Conservation (phyloP, 306 rosid species). For the Quercus cerris region DNA sequence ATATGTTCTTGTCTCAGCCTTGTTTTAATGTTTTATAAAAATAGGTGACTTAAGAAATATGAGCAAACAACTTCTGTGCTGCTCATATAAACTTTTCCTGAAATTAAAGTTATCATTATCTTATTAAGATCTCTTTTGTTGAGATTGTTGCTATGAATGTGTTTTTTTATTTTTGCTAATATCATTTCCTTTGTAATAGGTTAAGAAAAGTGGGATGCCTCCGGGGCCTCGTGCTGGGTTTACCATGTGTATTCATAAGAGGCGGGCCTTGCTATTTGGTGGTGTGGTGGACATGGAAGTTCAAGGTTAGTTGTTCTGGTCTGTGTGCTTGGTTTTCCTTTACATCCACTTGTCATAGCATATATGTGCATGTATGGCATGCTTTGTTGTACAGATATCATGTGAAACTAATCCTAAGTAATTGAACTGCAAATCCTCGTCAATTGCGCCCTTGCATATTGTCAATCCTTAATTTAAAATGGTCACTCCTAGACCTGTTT, state of each 20-base stretch:
- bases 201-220: conserved; percentile 97
- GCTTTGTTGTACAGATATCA: not conserved
- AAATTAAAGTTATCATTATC: not conserved
- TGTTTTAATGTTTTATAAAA: not conserved
- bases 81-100: not conserved
- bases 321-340: conserved; percentile 2
- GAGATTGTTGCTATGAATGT: not conserved
- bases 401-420: not conserved
- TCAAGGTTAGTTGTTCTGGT: conserved; percentile 52
- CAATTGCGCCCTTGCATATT: not conserved
- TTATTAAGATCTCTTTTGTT: not conserved
- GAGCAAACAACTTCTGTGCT: not conserved
- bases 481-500: not conserved
- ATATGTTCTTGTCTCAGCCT: not conserved
- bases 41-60: not conserved
- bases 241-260: conserved; percentile 93
- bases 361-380: not conserved
- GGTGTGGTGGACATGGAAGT: conserved; percentile 99
- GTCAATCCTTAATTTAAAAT: not conserved
- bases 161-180: not conserved
- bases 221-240: conserved; percentile 99
- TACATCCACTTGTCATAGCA: not conserved
- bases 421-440: not conserved
- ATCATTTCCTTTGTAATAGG: conserved; percentile 46
- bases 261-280: conserved; percentile 83